Conservation (phyloP, 345 rosid genomes). For the Hibiscus syriacus region DNA sequence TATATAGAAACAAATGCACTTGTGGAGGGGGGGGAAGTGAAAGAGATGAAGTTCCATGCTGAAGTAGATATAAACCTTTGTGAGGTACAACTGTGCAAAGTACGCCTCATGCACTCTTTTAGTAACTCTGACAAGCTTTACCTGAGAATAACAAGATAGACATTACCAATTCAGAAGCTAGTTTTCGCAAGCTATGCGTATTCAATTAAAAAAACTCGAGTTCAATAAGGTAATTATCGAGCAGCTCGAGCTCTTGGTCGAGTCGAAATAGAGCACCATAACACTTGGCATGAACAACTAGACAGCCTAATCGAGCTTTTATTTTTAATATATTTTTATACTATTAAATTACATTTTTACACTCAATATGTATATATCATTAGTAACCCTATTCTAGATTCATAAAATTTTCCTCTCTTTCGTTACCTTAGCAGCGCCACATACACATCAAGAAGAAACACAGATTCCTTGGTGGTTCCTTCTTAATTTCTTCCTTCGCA, state of each 20-base stretch:
- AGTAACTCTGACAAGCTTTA: slow-evolving; percentile 80
- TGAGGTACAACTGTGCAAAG: slow-evolving; percentile 71
- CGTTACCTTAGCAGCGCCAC: background rate
- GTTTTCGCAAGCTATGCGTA: no score
- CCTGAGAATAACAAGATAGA: slow-evolving; percentile 36
- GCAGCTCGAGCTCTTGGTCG: no score
- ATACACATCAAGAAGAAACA: background rate
- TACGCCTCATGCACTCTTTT: slow-evolving; percentile 93
- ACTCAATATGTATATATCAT: no score
- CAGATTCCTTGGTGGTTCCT: background rate
- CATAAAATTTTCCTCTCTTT: no score
- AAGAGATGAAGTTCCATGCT: background rate
- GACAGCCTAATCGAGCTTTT: no score
- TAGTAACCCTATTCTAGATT: background rate
- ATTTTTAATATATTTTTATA: no score
- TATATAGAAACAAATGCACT: background rate
- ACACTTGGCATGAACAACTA: no score
- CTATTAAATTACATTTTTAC: no score
- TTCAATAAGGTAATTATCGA: no score
- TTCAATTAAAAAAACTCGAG: no score
- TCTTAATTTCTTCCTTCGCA: background rate
- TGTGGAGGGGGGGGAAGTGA: background rate
- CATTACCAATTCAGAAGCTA: slow-evolving; percentile 2
- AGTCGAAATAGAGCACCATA: no score
- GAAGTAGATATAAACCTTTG: slow-evolving; percentile 46